A percentile compares a stretch with the other conserved stretches of the same genome.
Evolutionary conservation across 345 rosid genomes (phyloP).

Genomic region (Hevea brasiliensis): DNA sequence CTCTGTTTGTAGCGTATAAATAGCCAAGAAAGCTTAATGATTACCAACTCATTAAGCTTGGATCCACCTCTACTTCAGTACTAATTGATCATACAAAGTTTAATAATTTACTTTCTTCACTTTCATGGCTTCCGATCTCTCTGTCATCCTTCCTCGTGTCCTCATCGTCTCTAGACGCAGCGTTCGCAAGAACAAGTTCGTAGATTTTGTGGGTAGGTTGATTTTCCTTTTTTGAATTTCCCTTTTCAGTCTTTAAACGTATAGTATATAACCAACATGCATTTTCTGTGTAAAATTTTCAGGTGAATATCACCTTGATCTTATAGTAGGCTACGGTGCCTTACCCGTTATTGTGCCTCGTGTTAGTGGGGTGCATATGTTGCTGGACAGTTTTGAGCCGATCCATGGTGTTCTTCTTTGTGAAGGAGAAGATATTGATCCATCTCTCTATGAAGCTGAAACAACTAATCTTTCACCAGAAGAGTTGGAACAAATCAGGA

Average conservation of each 20-base stretch:
- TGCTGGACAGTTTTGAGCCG: too few species aligned
- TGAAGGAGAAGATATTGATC: conserved; percentile 92
- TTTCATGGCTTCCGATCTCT: conserved; percentile 25
- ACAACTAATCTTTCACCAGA: conserved; percentile 40
- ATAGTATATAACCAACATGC: too few species aligned
- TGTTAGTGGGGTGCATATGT: too few species aligned
- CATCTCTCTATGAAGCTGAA: conserved; percentile 63
- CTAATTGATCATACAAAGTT: too few species aligned
- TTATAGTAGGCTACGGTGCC: too few species aligned
- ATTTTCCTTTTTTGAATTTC: too few species aligned
- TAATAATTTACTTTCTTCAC: not conserved
- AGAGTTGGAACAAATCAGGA: too few species aligned
- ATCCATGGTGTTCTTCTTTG: conserved; percentile 92
- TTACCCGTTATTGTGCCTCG: too few species aligned
- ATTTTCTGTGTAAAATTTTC: conserved; percentile 20
- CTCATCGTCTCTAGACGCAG: conserved; percentile 32
- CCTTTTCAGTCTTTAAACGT: too few species aligned
- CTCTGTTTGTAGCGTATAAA: not conserved
- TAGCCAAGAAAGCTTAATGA: conserved; percentile 9
- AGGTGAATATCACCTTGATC: conserved; percentile 95
- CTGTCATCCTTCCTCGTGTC: conserved; percentile 27
- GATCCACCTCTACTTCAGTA: too few species aligned
- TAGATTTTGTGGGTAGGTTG: conserved; percentile 27
- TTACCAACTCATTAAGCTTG: not conserved
- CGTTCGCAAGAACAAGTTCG: conserved; percentile 33